Percentiles rank a stretch among this genome's conserved stretches.
These are phyloP conservation scores for Dionaea muscipula DNA, from an alignment of 179 eudicot species.

Conservation along the genomic window DNA sequence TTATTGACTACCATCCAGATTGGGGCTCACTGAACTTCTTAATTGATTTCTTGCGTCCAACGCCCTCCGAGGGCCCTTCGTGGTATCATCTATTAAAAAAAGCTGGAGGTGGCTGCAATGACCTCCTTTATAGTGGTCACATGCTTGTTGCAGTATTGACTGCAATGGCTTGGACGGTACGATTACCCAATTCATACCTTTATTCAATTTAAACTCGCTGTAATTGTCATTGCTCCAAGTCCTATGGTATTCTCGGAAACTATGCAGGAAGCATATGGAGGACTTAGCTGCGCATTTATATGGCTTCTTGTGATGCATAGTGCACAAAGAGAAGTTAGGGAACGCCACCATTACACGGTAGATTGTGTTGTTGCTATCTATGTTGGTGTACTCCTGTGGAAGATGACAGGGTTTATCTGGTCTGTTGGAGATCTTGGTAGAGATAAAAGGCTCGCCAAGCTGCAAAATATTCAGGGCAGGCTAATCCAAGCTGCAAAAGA, in stretches of 20 bases:
- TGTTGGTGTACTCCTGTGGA: constrained; percentile 84
- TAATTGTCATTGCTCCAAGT: neutral
- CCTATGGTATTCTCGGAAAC: neutral
- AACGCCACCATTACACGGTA: constrained; percentile 83
- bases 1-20: constrained; percentile 57
- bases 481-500: constrained; percentile 86
- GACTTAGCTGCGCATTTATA: constrained; percentile 62
- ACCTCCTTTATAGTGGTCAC: constrained; percentile 91
- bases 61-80: constrained; percentile 46
- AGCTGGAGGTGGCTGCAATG: constrained; percentile 97
- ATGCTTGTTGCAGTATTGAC: constrained; percentile 92
- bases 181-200: neutral
- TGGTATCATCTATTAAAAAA: constrained; percentile 77
- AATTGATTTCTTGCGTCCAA: constrained; percentile 68
- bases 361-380: constrained; percentile 80
- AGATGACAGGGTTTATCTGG: constrained; percentile 79
- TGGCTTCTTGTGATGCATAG: constrained; percentile 85
- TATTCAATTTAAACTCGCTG: neutral
- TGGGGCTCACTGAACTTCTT: constrained; percentile 93
- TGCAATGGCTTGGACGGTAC: constrained; percentile 99
- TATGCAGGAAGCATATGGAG: constrained; percentile 96
- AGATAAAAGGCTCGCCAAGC: constrained; percentile 37
- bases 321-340: constrained; percentile 86
- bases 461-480: constrained; percentile 53
- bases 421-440: constrained; percentile 29